Percentiles rank a stretch among this genome's conserved stretches.
These are phyloP conservation scores for Musa acuminata DNA, from an alignment of 176 grass and related monocot genomes.

Conservation along the genomic window DNA sequence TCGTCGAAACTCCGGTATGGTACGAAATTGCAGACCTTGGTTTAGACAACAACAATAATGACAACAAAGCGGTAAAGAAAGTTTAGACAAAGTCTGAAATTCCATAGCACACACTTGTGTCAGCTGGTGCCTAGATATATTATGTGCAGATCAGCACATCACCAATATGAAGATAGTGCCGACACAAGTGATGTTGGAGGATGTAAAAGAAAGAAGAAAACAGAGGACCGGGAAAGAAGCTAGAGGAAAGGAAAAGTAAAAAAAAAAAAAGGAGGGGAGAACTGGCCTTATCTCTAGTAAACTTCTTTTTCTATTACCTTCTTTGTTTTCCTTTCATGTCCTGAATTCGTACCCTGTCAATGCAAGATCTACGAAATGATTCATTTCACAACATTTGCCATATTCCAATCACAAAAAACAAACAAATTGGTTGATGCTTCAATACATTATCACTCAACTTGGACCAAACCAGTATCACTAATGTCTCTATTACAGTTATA, in stretches of 20 bases:
- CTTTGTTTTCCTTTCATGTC: neutral
- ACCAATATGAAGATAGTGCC: too few species aligned
- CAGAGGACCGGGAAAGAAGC: neutral
- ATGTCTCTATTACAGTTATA: too few species aligned
- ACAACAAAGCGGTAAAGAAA: too few species aligned
- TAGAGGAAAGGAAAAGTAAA: neutral
- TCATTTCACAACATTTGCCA: neutral
- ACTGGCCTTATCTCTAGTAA: neutral
- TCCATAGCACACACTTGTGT: too few species aligned
- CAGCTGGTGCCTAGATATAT: too few species aligned
- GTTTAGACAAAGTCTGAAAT: too few species aligned
- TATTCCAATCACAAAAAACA: neutral
- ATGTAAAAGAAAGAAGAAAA: too few species aligned
- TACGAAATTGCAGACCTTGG: too few species aligned
- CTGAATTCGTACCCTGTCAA: neutral
- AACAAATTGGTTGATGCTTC: neutral
- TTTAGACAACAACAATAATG: too few species aligned
- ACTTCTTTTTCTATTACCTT: neutral
- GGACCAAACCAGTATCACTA: neutral
- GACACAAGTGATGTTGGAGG: too few species aligned
- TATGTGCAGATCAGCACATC: too few species aligned
- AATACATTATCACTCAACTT: neutral
- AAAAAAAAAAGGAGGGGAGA: neutral
- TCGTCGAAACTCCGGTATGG: too few species aligned
- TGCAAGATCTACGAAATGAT: neutral